Conservation (phyloP, 2,329 filamentous ascomycete genomes). For the Fusarium sp. region DNA sequence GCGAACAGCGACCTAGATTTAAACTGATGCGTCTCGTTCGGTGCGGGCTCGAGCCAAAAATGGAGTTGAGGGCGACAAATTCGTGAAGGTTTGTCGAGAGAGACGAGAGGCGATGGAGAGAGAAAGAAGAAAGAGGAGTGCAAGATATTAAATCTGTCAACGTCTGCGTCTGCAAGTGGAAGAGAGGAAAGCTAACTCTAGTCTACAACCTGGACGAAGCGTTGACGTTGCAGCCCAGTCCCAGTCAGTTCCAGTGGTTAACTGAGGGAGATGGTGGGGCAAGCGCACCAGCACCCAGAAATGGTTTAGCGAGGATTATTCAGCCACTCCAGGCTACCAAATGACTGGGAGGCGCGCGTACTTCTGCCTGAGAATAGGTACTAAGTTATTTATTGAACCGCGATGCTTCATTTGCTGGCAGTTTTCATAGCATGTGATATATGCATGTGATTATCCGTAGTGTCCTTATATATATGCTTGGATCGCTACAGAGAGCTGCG, state of each 20-base stretch:
- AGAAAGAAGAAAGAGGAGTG: constrained; percentile 5
- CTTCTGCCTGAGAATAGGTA: constrained; percentile 27
- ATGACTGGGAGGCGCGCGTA: constrained; percentile 40
- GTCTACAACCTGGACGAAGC: constrained; percentile 14
- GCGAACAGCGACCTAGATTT: constrained; percentile 34
- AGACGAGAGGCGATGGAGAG: constrained; percentile 6
- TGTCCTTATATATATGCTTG: too few relatives aligned
- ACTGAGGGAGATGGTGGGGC: constrained; percentile 31
- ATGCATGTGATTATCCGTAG: background rate
- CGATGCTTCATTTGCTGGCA: background rate
- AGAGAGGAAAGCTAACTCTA: constrained; percentile 36
- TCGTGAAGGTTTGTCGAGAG: constrained; percentile 10
- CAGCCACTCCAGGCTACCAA: constrained; percentile 41
- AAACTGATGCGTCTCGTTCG: constrained; percentile 28
- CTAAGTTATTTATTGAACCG: background rate
- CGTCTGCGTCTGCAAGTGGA: constrained; percentile 24
- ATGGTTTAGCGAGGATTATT: constrained; percentile 23
- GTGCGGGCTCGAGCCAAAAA: constrained; percentile 19
- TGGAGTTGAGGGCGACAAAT: background rate
- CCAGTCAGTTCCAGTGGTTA: constrained; percentile 6
- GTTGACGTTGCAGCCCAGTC: constrained; percentile 41
- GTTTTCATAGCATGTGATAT: background rate
- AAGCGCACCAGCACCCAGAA: constrained; percentile 12
- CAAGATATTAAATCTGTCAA: constrained; percentile 18
- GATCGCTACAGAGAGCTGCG: too few relatives aligned